These are phyloP conservation scores for Trypanosoma mega DNA, from an alignment of 208 protist genomes.

Conservation along the genomic window DNA sequence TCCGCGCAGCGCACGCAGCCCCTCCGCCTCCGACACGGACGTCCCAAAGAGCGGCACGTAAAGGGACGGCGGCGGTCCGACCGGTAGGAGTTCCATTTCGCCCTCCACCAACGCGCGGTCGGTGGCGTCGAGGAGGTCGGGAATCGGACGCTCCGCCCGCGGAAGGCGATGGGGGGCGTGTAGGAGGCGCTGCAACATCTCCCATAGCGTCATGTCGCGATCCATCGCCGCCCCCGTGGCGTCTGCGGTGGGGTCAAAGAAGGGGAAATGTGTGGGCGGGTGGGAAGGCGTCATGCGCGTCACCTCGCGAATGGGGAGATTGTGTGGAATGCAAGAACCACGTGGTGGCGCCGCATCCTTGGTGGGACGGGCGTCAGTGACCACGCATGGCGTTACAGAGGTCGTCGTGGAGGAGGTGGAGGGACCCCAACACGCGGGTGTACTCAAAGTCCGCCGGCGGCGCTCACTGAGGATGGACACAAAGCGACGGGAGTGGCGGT, in stretches of 20 bases:
- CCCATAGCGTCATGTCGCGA: conserved; percentile 20
- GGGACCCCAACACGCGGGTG: no score
- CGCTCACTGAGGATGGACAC: conserved; percentile 18
- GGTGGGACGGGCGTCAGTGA: no score
- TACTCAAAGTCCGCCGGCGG: no score
- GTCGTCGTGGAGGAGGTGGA: no score
- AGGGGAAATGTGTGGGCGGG: conserved; percentile 13
- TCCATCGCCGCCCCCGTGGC: not conserved
- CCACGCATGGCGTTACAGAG: no score
- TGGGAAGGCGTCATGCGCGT: no score
- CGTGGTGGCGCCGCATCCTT: no score
- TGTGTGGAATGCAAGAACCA: no score
- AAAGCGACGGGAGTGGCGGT: conserved; percentile 38
- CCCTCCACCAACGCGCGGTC: conserved; percentile 43
- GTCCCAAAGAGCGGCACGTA: conserved; percentile 33
- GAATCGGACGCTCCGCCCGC: conserved; percentile 53
- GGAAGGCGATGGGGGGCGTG: conserved; percentile 46
- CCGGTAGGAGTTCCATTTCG: conserved; percentile 29
- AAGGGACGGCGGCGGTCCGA: conserved; percentile 42
- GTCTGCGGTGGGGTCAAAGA: not conserved
- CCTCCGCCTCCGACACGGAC: conserved; percentile 8
- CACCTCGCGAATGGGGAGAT: no score
- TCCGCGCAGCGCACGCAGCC: conserved; percentile 31
- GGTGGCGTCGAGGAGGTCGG: conserved; percentile 33
- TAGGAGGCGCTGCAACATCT: conserved; percentile 41